phyloP scores from a whole-genome alignment of 768 basidiomycete genomes.

The Punctularia strigosozonata region DNA sequence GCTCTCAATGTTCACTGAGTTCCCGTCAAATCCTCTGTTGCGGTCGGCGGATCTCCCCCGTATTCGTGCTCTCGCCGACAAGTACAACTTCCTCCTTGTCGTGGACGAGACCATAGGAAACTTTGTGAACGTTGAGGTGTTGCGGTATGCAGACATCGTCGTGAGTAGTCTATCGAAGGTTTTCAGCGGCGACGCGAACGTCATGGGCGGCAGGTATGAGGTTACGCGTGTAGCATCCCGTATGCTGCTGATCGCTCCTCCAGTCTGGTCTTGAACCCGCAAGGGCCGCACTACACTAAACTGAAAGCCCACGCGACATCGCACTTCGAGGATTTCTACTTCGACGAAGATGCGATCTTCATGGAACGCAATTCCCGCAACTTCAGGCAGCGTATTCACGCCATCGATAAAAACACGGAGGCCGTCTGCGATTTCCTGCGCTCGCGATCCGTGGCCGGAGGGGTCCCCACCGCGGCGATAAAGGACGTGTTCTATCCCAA shows the following conservation, averaged over 20 bases:
- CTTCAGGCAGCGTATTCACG: conserved; percentile 61
- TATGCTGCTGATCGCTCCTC: not conserved
- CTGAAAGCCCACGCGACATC: conserved; percentile 50
- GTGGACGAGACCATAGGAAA: conserved; percentile 95
- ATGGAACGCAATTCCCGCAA: conserved; percentile 98
- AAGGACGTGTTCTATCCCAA: conserved; percentile 89
- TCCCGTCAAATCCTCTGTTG: conserved; percentile 91
- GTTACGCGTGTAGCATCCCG: conserved; percentile 15
- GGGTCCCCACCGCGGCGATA: conserved; percentile 33
- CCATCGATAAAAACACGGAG: conserved; percentile 77
- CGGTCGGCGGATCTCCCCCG: conserved; percentile 71
- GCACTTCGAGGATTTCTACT: conserved; percentile 78
- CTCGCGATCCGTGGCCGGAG: conserved; percentile 37
- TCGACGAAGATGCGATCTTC: conserved; percentile 84
- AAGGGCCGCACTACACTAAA: conserved; percentile 49
- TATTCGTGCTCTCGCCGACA: conserved; percentile 71
- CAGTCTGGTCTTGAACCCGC: conserved; percentile 84
- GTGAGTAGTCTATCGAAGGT: conserved; percentile 90
- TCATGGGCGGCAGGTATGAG: conserved; percentile 99
- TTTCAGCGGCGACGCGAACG: conserved; percentile 89
- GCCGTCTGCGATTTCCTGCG: conserved; percentile 71
- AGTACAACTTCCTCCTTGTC: conserved; percentile 78
- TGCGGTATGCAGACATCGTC: conserved; percentile 80
- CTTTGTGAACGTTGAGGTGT: conserved; percentile 84
- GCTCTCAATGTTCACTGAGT: conserved; percentile 81